phyloP scores from a whole-genome alignment of 192 early-diverging fungal genomes.

The Coemansia sp. region DNA sequence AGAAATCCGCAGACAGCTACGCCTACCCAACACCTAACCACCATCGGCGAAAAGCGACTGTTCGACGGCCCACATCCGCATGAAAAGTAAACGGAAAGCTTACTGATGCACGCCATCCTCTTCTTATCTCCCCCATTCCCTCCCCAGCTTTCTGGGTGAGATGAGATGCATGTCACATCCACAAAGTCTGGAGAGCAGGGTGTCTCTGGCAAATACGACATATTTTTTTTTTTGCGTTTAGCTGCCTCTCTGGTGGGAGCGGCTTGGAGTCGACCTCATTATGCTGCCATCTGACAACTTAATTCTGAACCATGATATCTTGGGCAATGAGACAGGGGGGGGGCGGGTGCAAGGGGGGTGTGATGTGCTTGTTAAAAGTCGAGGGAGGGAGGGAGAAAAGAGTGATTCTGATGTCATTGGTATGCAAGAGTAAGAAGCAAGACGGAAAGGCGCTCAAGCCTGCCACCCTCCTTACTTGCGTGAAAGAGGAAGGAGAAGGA shows the following conservation, averaged over 20 bases:
- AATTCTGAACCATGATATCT: neutral
- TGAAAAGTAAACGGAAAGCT: neutral
- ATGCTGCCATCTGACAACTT: neutral
- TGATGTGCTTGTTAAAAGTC: neutral
- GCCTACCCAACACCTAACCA: neutral
- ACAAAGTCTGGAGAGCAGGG: neutral
- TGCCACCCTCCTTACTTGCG: neutral
- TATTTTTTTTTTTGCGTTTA: neutral
- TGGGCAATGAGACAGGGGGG: neutral
- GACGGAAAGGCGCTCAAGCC: conserved; percentile 3
- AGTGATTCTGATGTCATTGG: neutral
- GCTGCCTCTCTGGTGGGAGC: neutral
- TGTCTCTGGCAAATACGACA: neutral
- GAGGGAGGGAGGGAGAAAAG: neutral
- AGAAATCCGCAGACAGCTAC: neutral
- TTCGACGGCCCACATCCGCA: neutral
- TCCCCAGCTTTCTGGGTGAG: neutral
- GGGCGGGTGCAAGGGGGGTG: neutral
- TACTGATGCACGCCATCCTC: neutral
- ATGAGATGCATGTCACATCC: neutral
- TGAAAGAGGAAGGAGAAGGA: conserved; percentile 6
- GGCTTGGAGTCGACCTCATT: neutral
- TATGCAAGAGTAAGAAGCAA: conserved; percentile 1
- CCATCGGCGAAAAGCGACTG: too few species aligned
- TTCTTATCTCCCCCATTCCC: neutral